Evolutionary conservation across 148 eudicot species (phyloP).

Genomic region (Fagopyrum homotropicum): DNA sequence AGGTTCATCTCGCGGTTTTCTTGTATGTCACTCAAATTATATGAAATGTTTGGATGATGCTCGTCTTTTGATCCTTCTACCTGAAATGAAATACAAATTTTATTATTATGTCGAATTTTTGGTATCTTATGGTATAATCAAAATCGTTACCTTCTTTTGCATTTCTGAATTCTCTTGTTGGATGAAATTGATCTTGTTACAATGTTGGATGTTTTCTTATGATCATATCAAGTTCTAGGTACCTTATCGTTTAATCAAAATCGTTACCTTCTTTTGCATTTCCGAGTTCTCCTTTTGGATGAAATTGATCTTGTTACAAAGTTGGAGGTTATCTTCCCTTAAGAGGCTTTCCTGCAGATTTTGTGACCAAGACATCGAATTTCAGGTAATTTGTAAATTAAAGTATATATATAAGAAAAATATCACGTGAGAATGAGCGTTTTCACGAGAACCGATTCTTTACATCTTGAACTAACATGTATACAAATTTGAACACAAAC

Average conservation of each 20-base stretch:
- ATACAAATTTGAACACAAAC: no score
- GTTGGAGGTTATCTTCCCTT: conserved; percentile 61
- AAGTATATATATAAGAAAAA: no score
- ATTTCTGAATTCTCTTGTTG: conserved; percentile 47
- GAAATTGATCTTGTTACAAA: conserved; percentile 44
- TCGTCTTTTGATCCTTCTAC: conserved; percentile 25
- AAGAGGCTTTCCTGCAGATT: conserved; percentile 48
- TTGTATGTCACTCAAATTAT: conserved; percentile 14
- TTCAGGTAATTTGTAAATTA: neutral
- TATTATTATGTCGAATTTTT: no score
- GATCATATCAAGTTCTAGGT: conserved; percentile 1
- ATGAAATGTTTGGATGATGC: conserved; percentile 26
- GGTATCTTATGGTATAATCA: no score
- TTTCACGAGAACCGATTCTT: no score
- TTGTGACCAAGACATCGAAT: neutral
- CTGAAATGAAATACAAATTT: conserved; percentile 21
- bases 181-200: conserved; percentile 43
- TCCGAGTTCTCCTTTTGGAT: conserved; percentile 43
- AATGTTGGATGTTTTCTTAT: conserved; percentile 56
- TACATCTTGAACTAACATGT: no score
- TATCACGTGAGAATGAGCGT: no score
- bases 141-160: conserved; percentile 46
- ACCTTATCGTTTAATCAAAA: neutral
- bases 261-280: conserved; percentile 54
- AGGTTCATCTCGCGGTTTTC: conserved; percentile 31